Evolutionary conservation across 2,329 filamentous ascomycete species (phyloP).

Genomic region (Penicillium sp.): DNA sequence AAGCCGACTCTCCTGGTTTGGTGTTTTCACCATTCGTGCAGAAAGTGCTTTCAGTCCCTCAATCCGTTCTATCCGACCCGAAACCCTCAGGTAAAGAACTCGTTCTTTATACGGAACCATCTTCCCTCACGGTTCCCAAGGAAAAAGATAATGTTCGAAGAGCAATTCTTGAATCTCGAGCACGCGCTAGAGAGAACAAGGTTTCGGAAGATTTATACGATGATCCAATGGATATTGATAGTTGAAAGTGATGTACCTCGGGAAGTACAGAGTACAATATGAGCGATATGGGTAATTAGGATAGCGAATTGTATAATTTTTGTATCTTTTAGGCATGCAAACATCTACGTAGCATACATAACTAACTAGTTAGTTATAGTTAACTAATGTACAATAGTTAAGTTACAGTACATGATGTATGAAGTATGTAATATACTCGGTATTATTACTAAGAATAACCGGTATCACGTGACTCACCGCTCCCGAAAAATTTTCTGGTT

Average conservation of each 20-base stretch:
- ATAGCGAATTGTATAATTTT: not conserved
- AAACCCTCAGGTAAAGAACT: conserved; percentile 63
- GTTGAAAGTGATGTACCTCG: not conserved
- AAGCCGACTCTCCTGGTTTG: conserved; percentile 62
- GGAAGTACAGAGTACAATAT: not conserved
- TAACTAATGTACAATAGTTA: no score
- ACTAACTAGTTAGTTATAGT: no score
- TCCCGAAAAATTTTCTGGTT: conserved; percentile 28
- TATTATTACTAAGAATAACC: not conserved
- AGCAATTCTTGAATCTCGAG: conserved; percentile 77
- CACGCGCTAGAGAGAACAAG: conserved; percentile 58
- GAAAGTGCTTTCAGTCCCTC: conserved; percentile 70
- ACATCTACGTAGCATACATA: no score
- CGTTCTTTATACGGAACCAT: conserved; percentile 80
- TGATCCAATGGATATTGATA: conserved; percentile 36
- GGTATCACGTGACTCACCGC: conserved; percentile 26
- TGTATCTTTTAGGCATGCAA: no score
- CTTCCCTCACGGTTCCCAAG: conserved; percentile 71
- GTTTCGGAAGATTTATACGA: conserved; percentile 6
- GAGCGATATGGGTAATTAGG: not conserved
- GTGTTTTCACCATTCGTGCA: conserved; percentile 83
- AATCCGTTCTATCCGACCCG: conserved; percentile 59
- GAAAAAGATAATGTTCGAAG: conserved; percentile 73
- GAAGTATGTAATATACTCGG: no score
- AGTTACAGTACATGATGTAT: no score